A percentile compares a stretch with the other conserved stretches of the same genome.
Evolutionary conservation across 306 rosid species (phyloP).

Genomic region (Prinsepia uniflora): DNA sequence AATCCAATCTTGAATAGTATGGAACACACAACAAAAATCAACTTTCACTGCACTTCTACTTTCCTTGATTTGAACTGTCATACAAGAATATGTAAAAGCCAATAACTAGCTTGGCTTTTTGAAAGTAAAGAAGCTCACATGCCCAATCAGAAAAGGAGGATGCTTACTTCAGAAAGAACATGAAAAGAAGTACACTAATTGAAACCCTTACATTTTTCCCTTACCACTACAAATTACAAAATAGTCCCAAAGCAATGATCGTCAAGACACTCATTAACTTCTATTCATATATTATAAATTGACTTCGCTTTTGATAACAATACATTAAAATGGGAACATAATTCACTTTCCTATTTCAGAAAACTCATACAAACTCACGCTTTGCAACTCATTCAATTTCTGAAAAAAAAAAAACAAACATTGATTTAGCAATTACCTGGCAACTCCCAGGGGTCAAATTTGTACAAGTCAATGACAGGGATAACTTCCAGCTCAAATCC

Average conservation of each 20-base stretch:
- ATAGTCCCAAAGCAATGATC: no score
- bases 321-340: not conserved
- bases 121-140: conserved; percentile 22
- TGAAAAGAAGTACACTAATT: conserved; percentile 12
- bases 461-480: conserved; percentile 81
- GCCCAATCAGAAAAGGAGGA: conserved; percentile 19
- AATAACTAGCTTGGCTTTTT: conserved; percentile 25
- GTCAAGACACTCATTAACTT: no score
- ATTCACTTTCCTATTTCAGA: not conserved
- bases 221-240: no score
- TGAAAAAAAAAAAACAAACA: not conserved
- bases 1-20: not conserved
- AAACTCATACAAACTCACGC: conserved; percentile 1
- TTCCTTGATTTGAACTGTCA: conserved; percentile 19
- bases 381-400: not conserved
- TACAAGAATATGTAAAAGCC: conserved; percentile 15
- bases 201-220: not conserved
- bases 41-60: conserved; percentile 8
- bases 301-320: no score
- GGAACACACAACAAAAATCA: not conserved
- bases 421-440: conserved; percentile 56
- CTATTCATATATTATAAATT: no score
- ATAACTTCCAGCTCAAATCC: conserved; percentile 88
- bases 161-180: conserved; percentile 21
- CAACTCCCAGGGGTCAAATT: conserved; percentile 91